Base-by-base conservation (phyloP, 2,329 filamentous ascomycete species). In the Aureobasidium sp. region DNA sequence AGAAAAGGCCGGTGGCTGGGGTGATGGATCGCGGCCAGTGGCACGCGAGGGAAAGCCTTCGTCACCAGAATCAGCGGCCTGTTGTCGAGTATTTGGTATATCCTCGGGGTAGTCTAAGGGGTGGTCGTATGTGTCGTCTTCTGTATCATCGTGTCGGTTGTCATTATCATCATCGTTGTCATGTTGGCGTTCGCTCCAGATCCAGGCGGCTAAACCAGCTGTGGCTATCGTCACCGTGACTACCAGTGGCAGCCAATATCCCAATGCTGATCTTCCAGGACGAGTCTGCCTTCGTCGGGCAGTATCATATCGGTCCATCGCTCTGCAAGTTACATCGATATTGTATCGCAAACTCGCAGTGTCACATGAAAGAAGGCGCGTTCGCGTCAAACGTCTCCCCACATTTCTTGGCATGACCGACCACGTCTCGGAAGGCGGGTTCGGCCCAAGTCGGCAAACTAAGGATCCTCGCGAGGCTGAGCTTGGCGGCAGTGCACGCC, bases 241-340 rank as follows among this genome's bases (percentile, higher is more conserved):
- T 70, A 90, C 91, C 65, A 98, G 86, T 69, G 95, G 95, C 67
- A 97, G 88, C 93, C 95, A 98, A 81, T 97, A 95, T 75, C 91
- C 88, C 81, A 93, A 88, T 71, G 89, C 86, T 76, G 78, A 79
- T 84, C 78, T 87, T 84, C 80, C 88, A 77, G 77, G 79, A 85
- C 68, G 48, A 69, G 67, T 25, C 71, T 69, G 68, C 77, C 86
- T 84, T 73, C 88, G 88, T 74, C 86, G 77, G 69, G 77, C 77
- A 82, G 74, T 55, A 59, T 67, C 61, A 42, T 66, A 64, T 59
- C 23, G 48, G 15, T 40, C 38, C 38, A 40, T 40, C 10, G 43
- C 43, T 15, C 18, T 27, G 45, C 5, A 27, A 48, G n/a, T 48
- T 23, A 9, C 45, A 48, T 48, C 45, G 13, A 48, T 23, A 8